Base-by-base conservation (phyloP, 2,329 filamentous ascomycete species). In the Tolypocladium pustulatum region DNA sequence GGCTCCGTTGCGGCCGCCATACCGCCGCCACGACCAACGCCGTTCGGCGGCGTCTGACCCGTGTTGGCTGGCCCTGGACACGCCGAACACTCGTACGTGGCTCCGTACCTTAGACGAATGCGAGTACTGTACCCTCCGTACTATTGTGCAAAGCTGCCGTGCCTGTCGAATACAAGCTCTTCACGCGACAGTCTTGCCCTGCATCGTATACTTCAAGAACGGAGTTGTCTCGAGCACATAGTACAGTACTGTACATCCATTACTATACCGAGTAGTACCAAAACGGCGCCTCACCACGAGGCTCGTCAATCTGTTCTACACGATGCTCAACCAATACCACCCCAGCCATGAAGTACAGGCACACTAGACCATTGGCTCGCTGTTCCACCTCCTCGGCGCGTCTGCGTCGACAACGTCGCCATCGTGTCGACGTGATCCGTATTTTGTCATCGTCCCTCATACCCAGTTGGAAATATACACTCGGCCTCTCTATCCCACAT, bases 371-470 rank as follows among this genome's bases (percentile, higher is more conserved):
- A 30, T 13, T 27, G 53, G 36, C 53, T 55, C 25, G 53, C n/a
- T 22, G 22, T 40, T 40, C 36, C 30, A 15, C 49, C 49, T 36
- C 49, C 8, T 34, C 20, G 49, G 30, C 30, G 30, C 49, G 22
- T 55, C 22, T 20, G 53, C 53, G 53, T 40, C 51, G 30, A 53
- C 30, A 36, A 53, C 32, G 22, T 17, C 51, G 51, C 12, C 25
- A 17, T 49, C 43, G 22, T 13, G 43, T 15, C 30, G 20, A 53
- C 30, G 30, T 53, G 10, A 53, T 53, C 27, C 43, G 40, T 52
- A 15, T 54, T 37, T 55, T 54, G 25, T 56, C 57, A 56, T 56
- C 54, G 54, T 56, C 43, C 57, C 43, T 56, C 54, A 38, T 56
- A 41, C 57, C 57, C 54, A 34, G 54, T 40, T 30, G 40, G 20